Evolutionary conservation across 768 basidiomycete genomes (phyloP).

Genomic region (Boletus reticuloceps): DNA sequence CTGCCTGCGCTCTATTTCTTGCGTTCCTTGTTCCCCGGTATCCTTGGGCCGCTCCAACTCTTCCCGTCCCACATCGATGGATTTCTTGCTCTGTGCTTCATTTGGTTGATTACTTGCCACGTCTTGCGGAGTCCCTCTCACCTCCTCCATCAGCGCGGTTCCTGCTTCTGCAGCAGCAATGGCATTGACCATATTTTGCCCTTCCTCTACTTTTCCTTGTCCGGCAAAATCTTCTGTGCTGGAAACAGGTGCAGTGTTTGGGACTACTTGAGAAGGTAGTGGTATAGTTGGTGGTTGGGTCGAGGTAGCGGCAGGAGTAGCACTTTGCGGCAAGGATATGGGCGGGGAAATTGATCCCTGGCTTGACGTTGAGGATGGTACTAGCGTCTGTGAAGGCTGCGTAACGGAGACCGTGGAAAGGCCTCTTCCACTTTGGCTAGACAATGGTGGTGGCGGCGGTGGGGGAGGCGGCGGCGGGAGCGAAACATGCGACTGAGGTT

Average conservation of each 20-base stretch:
- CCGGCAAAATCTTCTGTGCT: conserved; percentile 34
- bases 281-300: conserved; percentile 21
- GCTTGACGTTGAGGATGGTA: background rate
- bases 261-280: conserved; percentile 9
- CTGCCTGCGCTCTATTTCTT: background rate
- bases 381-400: conserved; percentile 9
- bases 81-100: conserved; percentile 19
- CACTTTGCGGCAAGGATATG: background rate
- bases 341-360: conserved; percentile 9
- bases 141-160: background rate
- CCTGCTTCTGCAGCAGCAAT: background rate
- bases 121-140: background rate
- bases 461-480: conserved; percentile 17
- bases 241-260: background rate
- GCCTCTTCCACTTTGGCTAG: conserved; percentile 1
- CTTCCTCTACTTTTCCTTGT: conserved; percentile 43
- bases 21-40: background rate
- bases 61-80: background rate
- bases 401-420: background rate
- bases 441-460: conserved; percentile 1
- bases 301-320: conserved; percentile 8
- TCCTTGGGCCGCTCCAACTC: background rate
- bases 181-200: background rate
- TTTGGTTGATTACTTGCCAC: background rate
- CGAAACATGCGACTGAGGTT: conserved; percentile 18